Evolutionary conservation across 495 filamentous ascomycete genomes (phyloP).

Genomic region (Pyronema domesticum): DNA sequence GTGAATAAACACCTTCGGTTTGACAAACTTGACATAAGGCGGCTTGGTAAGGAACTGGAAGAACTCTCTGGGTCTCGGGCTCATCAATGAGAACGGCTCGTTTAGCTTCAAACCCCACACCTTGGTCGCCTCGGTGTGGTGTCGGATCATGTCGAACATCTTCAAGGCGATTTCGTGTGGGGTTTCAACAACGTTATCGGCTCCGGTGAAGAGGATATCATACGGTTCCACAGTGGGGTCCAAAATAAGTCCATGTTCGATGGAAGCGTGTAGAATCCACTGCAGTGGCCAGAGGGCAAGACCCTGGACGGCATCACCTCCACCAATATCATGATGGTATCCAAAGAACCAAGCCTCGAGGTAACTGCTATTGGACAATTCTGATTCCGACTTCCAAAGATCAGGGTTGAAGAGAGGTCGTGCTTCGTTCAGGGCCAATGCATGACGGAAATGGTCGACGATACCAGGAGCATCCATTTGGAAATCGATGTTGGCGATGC

Average conservation of each 20-base stretch:
- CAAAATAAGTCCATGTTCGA: conserved; percentile 8
- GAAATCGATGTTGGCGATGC: conserved; percentile 9
- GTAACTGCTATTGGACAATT: conserved; percentile 8
- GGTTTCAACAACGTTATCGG: conserved; percentile 5
- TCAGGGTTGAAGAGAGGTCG: conserved; percentile 11
- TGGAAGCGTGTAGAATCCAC: conserved; percentile 11
- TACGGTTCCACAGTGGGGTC: conserved; percentile 4
- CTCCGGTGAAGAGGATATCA: conserved; percentile 9
- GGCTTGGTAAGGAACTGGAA: conserved; percentile 3
- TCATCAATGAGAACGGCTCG: conserved; percentile 2
- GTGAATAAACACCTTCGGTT: conserved; percentile 11
- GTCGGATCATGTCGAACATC: conserved; percentile 12
- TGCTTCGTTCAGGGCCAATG: conserved; percentile 15
- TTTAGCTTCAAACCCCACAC: conserved; percentile 6
- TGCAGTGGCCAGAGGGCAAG: conserved; percentile 17
- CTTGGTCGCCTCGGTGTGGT: conserved; percentile 1
- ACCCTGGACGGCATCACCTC: conserved; percentile 10
- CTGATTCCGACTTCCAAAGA: conserved; percentile 8
- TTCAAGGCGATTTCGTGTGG: conserved; percentile 9
- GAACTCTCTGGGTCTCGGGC: conserved; percentile 7
- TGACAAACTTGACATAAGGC: conserved; percentile 1
- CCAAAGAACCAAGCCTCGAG: conserved; percentile 19
- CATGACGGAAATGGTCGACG: conserved; percentile 16
- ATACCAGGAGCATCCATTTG: conserved; percentile 9
- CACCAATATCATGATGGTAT: conserved; percentile 14